phyloP scores from a whole-genome alignment of 208 protist genomes.

The Trichomonas vaginalis region DNA sequence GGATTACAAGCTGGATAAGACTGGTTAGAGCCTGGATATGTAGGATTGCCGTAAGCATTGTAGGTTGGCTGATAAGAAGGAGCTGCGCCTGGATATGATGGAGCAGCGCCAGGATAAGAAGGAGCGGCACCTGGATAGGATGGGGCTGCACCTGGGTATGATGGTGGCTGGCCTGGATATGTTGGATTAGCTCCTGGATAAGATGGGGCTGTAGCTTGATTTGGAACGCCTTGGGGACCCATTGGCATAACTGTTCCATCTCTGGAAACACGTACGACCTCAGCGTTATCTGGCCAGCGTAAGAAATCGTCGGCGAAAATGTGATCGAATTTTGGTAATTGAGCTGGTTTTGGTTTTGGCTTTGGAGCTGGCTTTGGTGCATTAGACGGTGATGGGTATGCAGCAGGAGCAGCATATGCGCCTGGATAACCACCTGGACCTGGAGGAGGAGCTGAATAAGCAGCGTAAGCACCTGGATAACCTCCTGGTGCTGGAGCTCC shows the following conservation, averaged over 20 bases:
- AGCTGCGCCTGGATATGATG: too few relatives aligned
- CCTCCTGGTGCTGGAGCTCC: background rate
- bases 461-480: background rate
- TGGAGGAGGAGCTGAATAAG: background rate
- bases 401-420: background rate
- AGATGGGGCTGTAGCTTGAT: background rate
- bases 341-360: background rate
- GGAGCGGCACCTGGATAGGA: background rate
- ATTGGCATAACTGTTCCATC: background rate
- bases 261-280: background rate
- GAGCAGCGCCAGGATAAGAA: background rate
- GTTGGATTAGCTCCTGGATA: background rate
- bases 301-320: background rate
- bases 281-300: background rate
- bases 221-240: background rate
- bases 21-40: background rate
- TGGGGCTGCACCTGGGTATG: background rate
- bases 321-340: background rate
- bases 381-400: background rate
- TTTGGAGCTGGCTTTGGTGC: background rate
- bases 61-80: too few relatives aligned
- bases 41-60: too few relatives aligned
- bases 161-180: background rate
- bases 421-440: background rate
- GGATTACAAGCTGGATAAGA: background rate